A percentile compares a stretch with the other conserved stretches of the same genome.
phyloP scores from a whole-genome alignment of 1,139 yeast species.

The Dujonia santamariae region DNA sequence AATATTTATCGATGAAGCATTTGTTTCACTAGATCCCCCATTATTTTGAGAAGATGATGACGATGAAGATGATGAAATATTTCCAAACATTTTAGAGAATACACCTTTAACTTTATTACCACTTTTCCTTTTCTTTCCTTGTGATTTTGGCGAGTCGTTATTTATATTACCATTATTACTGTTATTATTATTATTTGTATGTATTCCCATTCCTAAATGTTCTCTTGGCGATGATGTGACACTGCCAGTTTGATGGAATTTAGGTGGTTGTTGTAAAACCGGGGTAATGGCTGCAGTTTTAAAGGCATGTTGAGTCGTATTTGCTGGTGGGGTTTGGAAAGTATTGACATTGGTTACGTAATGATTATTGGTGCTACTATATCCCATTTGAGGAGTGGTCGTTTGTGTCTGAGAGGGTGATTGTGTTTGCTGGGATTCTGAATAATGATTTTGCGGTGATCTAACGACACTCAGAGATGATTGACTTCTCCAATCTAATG shows the following conservation, averaged over 20 bases:
- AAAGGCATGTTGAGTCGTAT: constrained; percentile 14
- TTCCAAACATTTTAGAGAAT: constrained; percentile 40
- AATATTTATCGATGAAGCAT: constrained; percentile 36
- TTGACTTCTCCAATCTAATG: constrained; percentile 8
- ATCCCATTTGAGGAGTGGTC: constrained; percentile 10
- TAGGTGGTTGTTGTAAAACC: constrained; percentile 19
- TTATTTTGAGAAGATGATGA: constrained; percentile 6
- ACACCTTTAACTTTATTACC: constrained; percentile 41
- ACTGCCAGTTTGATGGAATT: constrained; percentile 13
- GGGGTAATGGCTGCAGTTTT: constrained; percentile 39
- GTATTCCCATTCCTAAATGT: constrained; percentile 23
- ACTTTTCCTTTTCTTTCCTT: constrained; percentile 30
- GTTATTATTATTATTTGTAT: constrained; percentile 6
- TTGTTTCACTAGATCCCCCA: constrained; percentile 17
- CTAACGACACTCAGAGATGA: constrained; percentile 6
- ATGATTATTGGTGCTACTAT: not conserved
- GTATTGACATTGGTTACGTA: constrained; percentile 19
- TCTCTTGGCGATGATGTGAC: constrained; percentile 22
- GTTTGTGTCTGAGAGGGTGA: too few relatives aligned
- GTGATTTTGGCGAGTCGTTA: constrained; percentile 9
- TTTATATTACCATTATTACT: not conserved
- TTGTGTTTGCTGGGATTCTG: constrained; percentile 3
- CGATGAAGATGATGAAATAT: constrained; percentile 16
- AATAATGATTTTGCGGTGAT: constrained; percentile 3
- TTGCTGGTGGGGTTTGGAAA: constrained; percentile 11